phyloP scores from a whole-genome alignment of 1,139 yeast species.

The Candida dubliniensis region DNA sequence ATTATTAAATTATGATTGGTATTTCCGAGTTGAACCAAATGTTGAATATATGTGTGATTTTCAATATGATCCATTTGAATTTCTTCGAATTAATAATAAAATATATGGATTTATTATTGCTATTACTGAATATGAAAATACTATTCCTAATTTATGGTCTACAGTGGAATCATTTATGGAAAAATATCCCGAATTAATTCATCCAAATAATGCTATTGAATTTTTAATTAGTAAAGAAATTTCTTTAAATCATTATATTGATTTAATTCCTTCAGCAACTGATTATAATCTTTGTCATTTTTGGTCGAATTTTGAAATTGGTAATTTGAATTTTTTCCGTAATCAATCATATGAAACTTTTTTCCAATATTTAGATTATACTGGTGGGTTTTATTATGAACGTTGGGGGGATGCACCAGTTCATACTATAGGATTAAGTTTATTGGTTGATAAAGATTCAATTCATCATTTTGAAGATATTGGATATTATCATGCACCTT shows the following conservation, averaged over 20 bases:
- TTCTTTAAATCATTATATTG: conserved; percentile 30
- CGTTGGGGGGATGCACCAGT: conserved; percentile 99
- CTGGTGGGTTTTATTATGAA: conserved; percentile 88
- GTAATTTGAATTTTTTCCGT: conserved; percentile 75
- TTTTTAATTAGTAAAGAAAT: conserved; percentile 66
- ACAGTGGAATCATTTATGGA: conserved; percentile 66
- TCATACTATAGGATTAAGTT: conserved; percentile 72
- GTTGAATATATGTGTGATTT: conserved; percentile 51
- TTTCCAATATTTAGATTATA: conserved; percentile 65
- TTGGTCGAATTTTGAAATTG: conserved; percentile 95
- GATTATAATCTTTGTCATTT: conserved; percentile 89
- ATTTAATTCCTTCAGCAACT: conserved; percentile 31
- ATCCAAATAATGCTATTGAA: conserved; percentile 65
- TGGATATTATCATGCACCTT: conserved; percentile 86
- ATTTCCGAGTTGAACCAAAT: conserved; percentile 49
- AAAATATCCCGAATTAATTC: conserved; percentile 59
- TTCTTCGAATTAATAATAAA: conserved; percentile 35
- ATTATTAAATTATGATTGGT: conserved; percentile 43
- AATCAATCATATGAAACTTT: conserved; percentile 66
- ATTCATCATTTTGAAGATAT: conserved; percentile 89
- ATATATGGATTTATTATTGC: conserved; percentile 46
- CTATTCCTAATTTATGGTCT: conserved; percentile 74
- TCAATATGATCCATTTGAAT: conserved; percentile 46
- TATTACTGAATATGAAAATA: conserved; percentile 46
- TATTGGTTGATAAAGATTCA: conserved; percentile 65